phyloP scores from a whole-genome alignment of 768 basidiomycete genomes.

The Termitomyces bulborhizus region DNA sequence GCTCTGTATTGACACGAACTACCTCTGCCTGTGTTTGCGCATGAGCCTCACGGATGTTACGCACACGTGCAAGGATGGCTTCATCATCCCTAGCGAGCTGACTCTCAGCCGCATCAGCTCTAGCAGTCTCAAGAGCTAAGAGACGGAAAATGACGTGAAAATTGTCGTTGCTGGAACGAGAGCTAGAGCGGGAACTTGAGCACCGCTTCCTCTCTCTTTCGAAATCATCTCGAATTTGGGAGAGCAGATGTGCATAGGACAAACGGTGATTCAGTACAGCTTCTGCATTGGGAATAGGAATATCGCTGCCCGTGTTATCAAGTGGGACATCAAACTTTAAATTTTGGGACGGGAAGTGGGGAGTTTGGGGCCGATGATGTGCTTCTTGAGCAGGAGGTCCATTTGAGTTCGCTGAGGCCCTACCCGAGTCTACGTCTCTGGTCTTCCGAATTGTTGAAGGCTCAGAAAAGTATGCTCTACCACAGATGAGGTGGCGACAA shows the following conservation, averaged over 20 bases:
- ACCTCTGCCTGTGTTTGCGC: constrained; percentile 24
- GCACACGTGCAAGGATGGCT: constrained; percentile 24
- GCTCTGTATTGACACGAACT: constrained; percentile 34
- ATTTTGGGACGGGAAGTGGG: constrained; percentile 4
- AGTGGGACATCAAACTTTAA: neutral
- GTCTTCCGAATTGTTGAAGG: constrained; percentile 1
- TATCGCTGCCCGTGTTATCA: neutral
- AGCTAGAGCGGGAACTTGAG: constrained; percentile 1
- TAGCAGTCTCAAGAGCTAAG: constrained; percentile 27
- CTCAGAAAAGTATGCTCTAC: constrained; percentile 8
- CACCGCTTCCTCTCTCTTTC: neutral
- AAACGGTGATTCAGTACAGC: neutral
- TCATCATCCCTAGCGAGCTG: constrained; percentile 19
- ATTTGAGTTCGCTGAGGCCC: neutral
- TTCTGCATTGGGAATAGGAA: neutral
- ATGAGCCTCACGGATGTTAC: constrained; percentile 24
- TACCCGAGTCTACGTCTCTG: neutral
- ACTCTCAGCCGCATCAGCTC: constrained; percentile 32
- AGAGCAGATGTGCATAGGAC: neutral
- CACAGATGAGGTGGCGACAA: neutral
- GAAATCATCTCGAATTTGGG: neutral
- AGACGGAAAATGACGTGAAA: constrained; percentile 7
- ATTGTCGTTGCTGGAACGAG: constrained; percentile 5
- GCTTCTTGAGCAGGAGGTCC: neutral
- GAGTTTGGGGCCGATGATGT: constrained; percentile 6